Evolutionary conservation across 2,329 filamentous ascomycete genomes (phyloP).

Genomic region (Colletotrichum sp.): DNA sequence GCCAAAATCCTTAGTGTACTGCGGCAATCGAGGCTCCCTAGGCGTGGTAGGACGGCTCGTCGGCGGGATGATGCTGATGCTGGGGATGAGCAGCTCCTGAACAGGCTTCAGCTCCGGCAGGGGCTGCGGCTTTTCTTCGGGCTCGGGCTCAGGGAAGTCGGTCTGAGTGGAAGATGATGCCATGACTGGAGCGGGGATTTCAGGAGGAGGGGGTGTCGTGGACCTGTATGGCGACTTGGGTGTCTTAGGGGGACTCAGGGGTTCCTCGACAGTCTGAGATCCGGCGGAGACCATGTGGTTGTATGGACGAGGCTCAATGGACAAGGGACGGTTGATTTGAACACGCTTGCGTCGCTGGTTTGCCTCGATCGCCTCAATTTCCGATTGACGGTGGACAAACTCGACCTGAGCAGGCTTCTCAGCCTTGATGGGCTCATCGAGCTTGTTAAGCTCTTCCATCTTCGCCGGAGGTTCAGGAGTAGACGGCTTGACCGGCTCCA

Average conservation of each 20-base stretch:
- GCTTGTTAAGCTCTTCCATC: constrained; percentile 42
- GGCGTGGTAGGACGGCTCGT: constrained; percentile 83
- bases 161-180: constrained; percentile 68
- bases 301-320: constrained; percentile 48
- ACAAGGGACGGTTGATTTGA: constrained; percentile 53
- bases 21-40: constrained; percentile 74
- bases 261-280: constrained; percentile 66
- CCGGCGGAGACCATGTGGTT: constrained; percentile 67
- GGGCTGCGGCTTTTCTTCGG: constrained; percentile 22
- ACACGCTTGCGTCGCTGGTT: constrained; percentile 77
- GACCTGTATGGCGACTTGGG: constrained; percentile 56
- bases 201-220: constrained; percentile 43
- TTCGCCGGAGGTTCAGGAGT: constrained; percentile 44
- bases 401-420: constrained; percentile 49
- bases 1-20: constrained; percentile 80
- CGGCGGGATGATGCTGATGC: constrained; percentile 91
- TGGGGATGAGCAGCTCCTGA: constrained; percentile 67
- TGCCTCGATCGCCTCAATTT: constrained; percentile 67
- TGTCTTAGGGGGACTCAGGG: constrained; percentile 68
- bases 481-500: constrained; percentile 41
- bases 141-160: constrained; percentile 29
- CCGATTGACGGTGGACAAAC: constrained; percentile 51
- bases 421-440: constrained; percentile 35
- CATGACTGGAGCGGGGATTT: constrained; percentile 42
- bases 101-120: constrained; percentile 11